Evolutionary conservation across 2,329 filamentous ascomycete species (phyloP).

Genomic region (Alternaria longipes): DNA sequence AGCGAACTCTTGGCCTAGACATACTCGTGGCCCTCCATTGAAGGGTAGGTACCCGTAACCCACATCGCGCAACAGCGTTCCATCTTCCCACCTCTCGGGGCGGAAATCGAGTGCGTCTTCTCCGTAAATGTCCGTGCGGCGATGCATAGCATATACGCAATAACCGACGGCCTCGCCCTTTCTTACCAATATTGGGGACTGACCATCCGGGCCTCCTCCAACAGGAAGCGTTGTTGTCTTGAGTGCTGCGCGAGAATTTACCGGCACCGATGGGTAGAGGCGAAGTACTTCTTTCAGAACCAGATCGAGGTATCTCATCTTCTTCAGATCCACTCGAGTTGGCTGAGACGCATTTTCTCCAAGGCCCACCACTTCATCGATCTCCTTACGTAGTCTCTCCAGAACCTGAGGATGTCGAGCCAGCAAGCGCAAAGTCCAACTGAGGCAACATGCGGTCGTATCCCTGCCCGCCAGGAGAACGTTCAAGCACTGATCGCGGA

Average conservation of each 20-base stretch:
- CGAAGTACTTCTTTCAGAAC: conserved; percentile 49
- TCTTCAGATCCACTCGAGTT: conserved; percentile 15
- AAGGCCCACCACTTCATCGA: conserved; percentile 31
- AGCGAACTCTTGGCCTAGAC: conserved; percentile 44
- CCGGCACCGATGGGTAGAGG: conserved; percentile 43
- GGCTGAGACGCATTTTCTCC: conserved; percentile 36
- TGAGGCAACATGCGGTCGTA: conserved; percentile 83
- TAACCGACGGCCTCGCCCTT: conserved; percentile 42
- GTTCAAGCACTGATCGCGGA: conserved; percentile 83
- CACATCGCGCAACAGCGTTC: conserved; percentile 10
- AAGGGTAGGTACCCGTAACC: conserved; percentile 45
- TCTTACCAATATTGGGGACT: conserved; percentile 41
- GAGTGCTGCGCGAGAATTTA: conserved; percentile 37
- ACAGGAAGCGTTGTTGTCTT: conserved; percentile 38
- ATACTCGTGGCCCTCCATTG: conserved; percentile 41
- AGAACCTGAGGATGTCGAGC: conserved; percentile 48
- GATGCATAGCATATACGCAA: conserved; percentile 43
- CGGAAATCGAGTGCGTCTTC: conserved; percentile 47
- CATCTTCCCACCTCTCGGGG: conserved; percentile 48
- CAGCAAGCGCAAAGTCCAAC: conserved; percentile 68
- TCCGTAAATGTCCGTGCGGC: conserved; percentile 48
- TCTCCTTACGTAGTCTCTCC: conserved; percentile 43
- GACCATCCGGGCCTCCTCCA: conserved; percentile 46
- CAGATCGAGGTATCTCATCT: conserved; percentile 11
- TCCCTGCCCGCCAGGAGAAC: conserved; percentile 85